A percentile compares a stretch with the other conserved stretches of the same genome.
These are phyloP conservation scores for Globisporangium nunn DNA, from an alignment of 352 stramenopile species.

Conservation along the genomic window DNA sequence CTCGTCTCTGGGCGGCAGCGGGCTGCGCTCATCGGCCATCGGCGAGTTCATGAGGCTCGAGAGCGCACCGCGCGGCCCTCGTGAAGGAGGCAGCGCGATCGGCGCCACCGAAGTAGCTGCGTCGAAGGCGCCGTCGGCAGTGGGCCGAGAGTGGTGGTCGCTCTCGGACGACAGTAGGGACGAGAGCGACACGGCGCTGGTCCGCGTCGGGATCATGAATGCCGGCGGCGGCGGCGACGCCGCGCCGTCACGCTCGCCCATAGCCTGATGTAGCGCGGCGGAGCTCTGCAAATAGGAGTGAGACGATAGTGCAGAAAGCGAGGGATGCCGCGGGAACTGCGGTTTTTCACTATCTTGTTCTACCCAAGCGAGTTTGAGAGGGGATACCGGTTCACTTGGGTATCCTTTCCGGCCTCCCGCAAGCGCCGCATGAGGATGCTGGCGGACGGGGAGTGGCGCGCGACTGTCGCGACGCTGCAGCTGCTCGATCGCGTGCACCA, in stretches of 20 bases:
- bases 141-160: neutral
- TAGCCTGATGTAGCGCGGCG: neutral
- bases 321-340: neutral
- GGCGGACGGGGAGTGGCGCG: conserved; percentile 10
- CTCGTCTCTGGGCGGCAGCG: neutral
- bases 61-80: conserved; percentile 16
- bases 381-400: neutral
- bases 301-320: neutral
- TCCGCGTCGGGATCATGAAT: conserved; percentile 23
- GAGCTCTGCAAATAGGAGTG: neutral
- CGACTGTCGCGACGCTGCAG: conserved; percentile 27
- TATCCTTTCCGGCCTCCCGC: neutral
- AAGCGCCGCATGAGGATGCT: neutral
- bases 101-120: conserved; percentile 3
- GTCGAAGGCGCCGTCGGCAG: neutral
- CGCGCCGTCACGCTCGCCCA: neutral
- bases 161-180: conserved; percentile 28
- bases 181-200: conserved; percentile 30
- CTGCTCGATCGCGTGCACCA: conserved; percentile 29
- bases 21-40: conserved; percentile 21
- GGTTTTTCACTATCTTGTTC: neutral
- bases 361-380: neutral
- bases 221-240: conserved; percentile 10
- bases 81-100: conserved; percentile 8
- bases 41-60: conserved; percentile 67